phyloP scores from a whole-genome alignment of 768 basidiomycete genomes.

The Chalciporus piperatus region DNA sequence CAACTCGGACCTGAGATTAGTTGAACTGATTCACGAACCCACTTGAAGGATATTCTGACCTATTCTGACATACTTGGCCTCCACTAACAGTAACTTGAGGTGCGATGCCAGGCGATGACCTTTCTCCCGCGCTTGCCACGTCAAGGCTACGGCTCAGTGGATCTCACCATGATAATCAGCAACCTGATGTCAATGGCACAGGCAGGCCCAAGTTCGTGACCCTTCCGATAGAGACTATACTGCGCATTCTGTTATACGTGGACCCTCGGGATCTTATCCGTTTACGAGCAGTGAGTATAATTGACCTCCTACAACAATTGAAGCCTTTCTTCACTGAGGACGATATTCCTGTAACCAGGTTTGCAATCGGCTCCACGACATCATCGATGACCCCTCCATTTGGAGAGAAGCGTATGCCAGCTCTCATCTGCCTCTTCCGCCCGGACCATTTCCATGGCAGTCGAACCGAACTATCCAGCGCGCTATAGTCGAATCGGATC shows the following conservation, averaged over 20 bases:
- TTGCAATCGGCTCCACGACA: slow-evolving; percentile 9
- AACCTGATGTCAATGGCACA: background rate
- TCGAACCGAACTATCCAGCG: slow-evolving; percentile 16
- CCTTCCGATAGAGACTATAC: slow-evolving; percentile 19
- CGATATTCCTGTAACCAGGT: slow-evolving; percentile 6
- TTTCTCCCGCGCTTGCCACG: background rate
- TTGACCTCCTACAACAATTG: background rate
- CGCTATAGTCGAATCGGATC: slow-evolving; percentile 16
- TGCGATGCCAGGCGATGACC: slow-evolving; percentile 10
- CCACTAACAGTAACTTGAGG: too few species aligned
- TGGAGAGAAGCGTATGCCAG: slow-evolving; percentile 14
- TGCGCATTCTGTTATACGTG: slow-evolving; percentile 4
- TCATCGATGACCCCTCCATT: slow-evolving; percentile 10
- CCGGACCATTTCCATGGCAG: slow-evolving; percentile 22
- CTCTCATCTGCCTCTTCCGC: slow-evolving; percentile 13
- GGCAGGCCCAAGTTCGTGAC: background rate
- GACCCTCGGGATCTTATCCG: slow-evolving; percentile 14
- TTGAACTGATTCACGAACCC: too few species aligned
- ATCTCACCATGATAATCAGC: background rate
- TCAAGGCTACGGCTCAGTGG: background rate
- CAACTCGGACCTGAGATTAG: too few species aligned
- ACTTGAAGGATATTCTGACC: too few species aligned
- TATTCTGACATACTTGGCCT: too few species aligned
- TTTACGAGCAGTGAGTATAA: slow-evolving; percentile 12
- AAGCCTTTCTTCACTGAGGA: too few species aligned